Percentiles rank a stretch among this genome's conserved stretches.
phyloP scores from a whole-genome alignment of 306 rosid genomes.

The Coriaria nepalensis region DNA sequence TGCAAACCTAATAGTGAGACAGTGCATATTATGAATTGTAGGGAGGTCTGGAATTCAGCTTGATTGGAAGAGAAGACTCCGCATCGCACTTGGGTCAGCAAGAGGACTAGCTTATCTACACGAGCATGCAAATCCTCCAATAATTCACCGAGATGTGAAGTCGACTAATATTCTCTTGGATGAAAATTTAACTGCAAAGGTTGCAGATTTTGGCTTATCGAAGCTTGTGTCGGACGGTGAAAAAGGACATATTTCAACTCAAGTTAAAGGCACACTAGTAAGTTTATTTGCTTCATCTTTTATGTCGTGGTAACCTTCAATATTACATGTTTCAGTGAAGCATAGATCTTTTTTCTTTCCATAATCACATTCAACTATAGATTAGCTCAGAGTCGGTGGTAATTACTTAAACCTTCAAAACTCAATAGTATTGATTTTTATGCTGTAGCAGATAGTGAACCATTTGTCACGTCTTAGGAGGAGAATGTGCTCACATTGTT shows the following conservation, averaged over 20 bases:
- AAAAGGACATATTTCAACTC: constrained; percentile 85
- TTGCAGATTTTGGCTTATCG: constrained; percentile 95
- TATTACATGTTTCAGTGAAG: background rate
- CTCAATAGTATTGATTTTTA: too few relatives aligned
- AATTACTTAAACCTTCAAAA: too few relatives aligned
- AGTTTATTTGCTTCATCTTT: constrained; percentile 11
- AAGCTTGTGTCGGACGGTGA: constrained; percentile 61
- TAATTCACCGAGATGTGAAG: constrained; percentile 88
- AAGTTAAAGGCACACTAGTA: constrained; percentile 92
- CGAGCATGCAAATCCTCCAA: constrained; percentile 94
- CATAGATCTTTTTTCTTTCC: background rate
- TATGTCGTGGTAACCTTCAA: background rate
- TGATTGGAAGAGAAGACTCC: constrained; percentile 95
- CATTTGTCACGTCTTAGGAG: too few relatives aligned
- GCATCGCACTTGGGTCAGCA: constrained; percentile 82
- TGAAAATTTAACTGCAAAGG: constrained; percentile 72
- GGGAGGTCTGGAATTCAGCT: constrained; percentile 66
- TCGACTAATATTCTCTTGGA: constrained; percentile 71
- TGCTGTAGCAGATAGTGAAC: too few relatives aligned
- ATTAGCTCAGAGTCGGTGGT: too few relatives aligned
- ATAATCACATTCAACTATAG: background rate
- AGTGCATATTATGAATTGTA: constrained; percentile 16
- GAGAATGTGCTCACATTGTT: too few relatives aligned
- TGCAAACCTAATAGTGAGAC: background rate
- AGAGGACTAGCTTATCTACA: constrained; percentile 94